A percentile compares a stretch with the other conserved stretches of the same genome.
Evolutionary conservation across 2,329 filamentous ascomycete species (phyloP).

Genomic region (Aspergillus hortae): DNA sequence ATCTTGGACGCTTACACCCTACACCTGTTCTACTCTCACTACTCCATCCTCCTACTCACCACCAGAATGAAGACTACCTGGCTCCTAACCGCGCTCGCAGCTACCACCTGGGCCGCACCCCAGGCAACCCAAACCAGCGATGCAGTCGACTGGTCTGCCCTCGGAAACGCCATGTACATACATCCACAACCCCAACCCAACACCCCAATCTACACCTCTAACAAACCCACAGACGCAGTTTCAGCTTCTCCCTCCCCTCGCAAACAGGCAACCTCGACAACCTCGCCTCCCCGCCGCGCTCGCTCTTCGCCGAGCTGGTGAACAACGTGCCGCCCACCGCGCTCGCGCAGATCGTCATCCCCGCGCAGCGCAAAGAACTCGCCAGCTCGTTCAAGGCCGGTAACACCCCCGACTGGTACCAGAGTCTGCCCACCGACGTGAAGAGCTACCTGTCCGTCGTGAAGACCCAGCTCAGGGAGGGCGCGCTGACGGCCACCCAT

Average conservation of each 20-base stretch:
- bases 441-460: constrained; percentile 32
- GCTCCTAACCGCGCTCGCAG: constrained; percentile 12
- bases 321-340: constrained; percentile 29
- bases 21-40: background rate
- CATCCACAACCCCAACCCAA: background rate
- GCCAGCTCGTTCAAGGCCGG: constrained; percentile 30
- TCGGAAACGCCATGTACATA: constrained; percentile 21
- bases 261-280: constrained; percentile 28
- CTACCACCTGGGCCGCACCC: constrained; percentile 14
- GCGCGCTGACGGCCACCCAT: constrained; percentile 25
- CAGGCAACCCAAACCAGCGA: constrained; percentile 11
- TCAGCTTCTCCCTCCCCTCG: constrained; percentile 12
- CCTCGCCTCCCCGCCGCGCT: constrained; percentile 28
- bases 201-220: no score
- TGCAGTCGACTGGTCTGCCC: constrained; percentile 15
- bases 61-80: constrained; percentile 16
- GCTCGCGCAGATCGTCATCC: constrained; percentile 27
- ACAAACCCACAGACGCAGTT: no score
- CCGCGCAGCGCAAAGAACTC: constrained; percentile 25
- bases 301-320: constrained; percentile 28
- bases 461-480: constrained; percentile 24
- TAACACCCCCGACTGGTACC: constrained; percentile 31
- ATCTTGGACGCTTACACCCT: no score
- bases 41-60: background rate
- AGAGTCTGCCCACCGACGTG: constrained; percentile 26